These are phyloP conservation scores for Tricholoma terreum DNA, from an alignment of 768 basidiomycete genomes.

Conservation along the genomic window DNA sequence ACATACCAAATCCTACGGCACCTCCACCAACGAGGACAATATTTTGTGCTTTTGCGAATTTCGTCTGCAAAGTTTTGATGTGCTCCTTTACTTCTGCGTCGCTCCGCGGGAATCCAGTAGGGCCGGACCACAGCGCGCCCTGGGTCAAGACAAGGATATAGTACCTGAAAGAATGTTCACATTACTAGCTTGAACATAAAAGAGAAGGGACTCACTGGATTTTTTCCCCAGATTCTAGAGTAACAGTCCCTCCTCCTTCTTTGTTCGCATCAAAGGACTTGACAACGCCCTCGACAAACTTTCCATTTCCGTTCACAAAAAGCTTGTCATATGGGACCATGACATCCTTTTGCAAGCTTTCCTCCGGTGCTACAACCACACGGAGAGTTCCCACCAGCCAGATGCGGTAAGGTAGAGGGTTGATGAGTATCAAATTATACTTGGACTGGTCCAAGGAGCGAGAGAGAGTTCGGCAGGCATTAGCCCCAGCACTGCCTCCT, in stretches of 20 bases:
- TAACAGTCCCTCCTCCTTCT: slow-evolving; percentile 43
- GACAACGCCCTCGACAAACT: slow-evolving; percentile 43
- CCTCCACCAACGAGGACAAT: slow-evolving; percentile 59
- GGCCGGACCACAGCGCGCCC: slow-evolving; percentile 53
- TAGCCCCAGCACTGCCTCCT: slow-evolving; percentile 57
- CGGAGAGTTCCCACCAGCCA: slow-evolving; percentile 52
- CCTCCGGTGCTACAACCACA: slow-evolving; percentile 44
- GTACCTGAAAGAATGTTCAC: slow-evolving; percentile 32
- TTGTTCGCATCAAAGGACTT: slow-evolving; percentile 27
- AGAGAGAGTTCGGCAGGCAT: slow-evolving; percentile 46
- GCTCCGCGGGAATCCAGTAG: slow-evolving; percentile 42
- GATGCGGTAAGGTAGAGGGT: slow-evolving; percentile 47
- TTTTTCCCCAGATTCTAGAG: slow-evolving; percentile 49
- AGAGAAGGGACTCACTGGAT: slow-evolving; percentile 26
- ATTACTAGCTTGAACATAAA: not conserved
- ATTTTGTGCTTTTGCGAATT: slow-evolving; percentile 36
- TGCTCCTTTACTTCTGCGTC: slow-evolving; percentile 26
- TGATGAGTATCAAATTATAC: slow-evolving; percentile 55
- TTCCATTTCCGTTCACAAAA: slow-evolving; percentile 48
- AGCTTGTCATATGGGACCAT: slow-evolving; percentile 54
- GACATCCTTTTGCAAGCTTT: slow-evolving; percentile 40
- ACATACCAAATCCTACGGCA: slow-evolving; percentile 49
- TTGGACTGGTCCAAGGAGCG: slow-evolving; percentile 44
- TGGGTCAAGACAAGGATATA: slow-evolving; percentile 60
- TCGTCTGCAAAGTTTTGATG: slow-evolving; percentile 27